Conservation (phyloP, 2,329 filamentous ascomycete species). For the Fragosphaeria purpurea region DNA sequence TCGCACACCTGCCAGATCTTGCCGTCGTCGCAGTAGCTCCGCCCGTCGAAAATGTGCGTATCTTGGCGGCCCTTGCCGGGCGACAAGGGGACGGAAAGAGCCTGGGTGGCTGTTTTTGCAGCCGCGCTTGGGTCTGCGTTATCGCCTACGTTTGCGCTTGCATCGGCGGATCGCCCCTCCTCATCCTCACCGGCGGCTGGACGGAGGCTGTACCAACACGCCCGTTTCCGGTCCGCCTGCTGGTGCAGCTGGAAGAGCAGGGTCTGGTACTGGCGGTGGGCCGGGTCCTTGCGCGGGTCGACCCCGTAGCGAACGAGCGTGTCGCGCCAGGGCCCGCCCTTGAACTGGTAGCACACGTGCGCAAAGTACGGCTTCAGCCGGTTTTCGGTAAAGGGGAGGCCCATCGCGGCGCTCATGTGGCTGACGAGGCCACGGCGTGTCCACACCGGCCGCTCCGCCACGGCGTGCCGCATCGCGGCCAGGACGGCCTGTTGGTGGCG, state of each 20-base stretch:
- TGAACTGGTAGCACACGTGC: slow-evolving; percentile 86
- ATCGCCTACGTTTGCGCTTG: background rate
- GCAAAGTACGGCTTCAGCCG: slow-evolving; percentile 65
- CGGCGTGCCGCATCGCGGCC: slow-evolving; percentile 50
- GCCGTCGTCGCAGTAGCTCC: slow-evolving; percentile 63
- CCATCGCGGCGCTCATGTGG: slow-evolving; percentile 41
- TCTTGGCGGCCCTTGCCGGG: slow-evolving; percentile 24
- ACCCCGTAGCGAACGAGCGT: slow-evolving; percentile 75
- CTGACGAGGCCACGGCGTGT: slow-evolving; percentile 77
- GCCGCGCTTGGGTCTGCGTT: slow-evolving; percentile 1
- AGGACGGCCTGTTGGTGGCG: slow-evolving; percentile 55
- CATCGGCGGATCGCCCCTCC: background rate
- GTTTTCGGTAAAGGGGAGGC: slow-evolving; percentile 30
- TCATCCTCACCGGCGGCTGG: slow-evolving; percentile 12
- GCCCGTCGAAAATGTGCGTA: slow-evolving; percentile 76
- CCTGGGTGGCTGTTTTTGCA: background rate
- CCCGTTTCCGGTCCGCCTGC: slow-evolving; percentile 33
- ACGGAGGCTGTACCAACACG: slow-evolving; percentile 23
- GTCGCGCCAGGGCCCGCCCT: slow-evolving; percentile 84
- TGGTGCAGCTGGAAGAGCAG: slow-evolving; percentile 69
- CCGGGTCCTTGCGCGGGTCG: slow-evolving; percentile 69
- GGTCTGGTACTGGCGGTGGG: slow-evolving; percentile 77
- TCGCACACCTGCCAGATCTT: slow-evolving; percentile 95
- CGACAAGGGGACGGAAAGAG: background rate
- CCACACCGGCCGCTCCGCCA: slow-evolving; percentile 72